Evolutionary conservation across 352 stramenopile genomes (phyloP).

Genomic region (Peronospora tabacina): DNA sequence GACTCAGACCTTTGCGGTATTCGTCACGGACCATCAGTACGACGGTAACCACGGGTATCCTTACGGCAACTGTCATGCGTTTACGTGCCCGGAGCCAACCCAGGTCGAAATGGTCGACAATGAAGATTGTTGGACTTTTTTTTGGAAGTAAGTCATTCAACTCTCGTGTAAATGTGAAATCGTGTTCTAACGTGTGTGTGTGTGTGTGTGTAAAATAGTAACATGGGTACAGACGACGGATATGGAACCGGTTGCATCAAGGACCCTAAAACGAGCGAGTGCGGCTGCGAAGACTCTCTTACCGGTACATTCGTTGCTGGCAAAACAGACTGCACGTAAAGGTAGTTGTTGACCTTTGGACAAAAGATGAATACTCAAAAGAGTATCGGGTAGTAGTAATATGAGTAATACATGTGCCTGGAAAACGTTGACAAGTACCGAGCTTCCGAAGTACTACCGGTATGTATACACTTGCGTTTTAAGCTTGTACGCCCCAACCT

Average conservation of each 20-base stretch:
- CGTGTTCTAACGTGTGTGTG: slow-evolving; percentile 6
- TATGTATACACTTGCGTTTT: too few relatives aligned
- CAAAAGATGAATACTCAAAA: too few relatives aligned
- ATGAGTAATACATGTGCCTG: too few relatives aligned
- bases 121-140: slow-evolving; percentile 32
- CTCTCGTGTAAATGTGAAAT: neutral
- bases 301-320: slow-evolving; percentile 24
- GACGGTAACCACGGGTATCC: slow-evolving; percentile 27
- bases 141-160: slow-evolving; percentile 24
- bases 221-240: slow-evolving; percentile 10
- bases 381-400: too few relatives aligned
- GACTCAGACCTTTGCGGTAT: slow-evolving; percentile 30
- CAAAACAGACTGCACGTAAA: slow-evolving; percentile 25
- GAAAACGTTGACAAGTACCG: too few relatives aligned
- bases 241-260: slow-evolving; percentile 28
- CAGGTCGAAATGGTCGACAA: slow-evolving; percentile 15
- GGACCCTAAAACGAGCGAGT: slow-evolving; percentile 16
- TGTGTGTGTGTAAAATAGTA: slow-evolving; percentile 12
- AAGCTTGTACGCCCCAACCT: too few relatives aligned
- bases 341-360: neutral
- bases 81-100: slow-evolving; percentile 17
- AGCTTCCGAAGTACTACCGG: too few relatives aligned
- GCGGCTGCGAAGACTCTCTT: slow-evolving; percentile 28
- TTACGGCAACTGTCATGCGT: slow-evolving; percentile 28
- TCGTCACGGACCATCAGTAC: slow-evolving; percentile 27